Evolutionary conservation across 257 asterid species (phyloP).

Genomic region (Forsythia viridissima): DNA sequence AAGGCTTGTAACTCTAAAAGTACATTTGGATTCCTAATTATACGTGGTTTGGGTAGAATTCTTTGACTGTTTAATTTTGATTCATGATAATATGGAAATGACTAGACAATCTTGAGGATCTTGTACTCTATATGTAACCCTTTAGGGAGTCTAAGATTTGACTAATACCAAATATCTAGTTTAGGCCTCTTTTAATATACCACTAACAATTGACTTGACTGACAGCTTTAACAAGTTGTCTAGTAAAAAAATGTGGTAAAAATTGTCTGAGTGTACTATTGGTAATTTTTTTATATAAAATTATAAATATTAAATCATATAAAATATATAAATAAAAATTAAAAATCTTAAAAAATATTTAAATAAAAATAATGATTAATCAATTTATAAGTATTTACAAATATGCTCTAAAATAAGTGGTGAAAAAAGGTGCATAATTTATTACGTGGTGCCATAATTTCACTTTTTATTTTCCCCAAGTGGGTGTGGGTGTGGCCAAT

Average conservation of each 20-base stretch:
- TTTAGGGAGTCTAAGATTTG: background rate
- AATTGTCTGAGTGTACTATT: no score
- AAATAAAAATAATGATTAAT: no score
- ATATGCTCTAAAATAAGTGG: background rate
- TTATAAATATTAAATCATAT: no score
- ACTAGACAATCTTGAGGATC: background rate
- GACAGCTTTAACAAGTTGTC: background rate
- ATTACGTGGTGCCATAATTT: background rate
- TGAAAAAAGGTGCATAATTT: background rate
- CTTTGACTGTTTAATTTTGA: background rate
- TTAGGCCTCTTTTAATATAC: background rate
- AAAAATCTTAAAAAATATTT: no score
- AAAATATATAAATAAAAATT: no score
- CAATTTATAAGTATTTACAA: no score
- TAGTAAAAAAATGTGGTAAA: no score
- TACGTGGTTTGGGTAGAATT: background rate
- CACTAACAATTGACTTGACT: background rate
- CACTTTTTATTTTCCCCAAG: background rate
- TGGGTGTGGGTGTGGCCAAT: background rate
- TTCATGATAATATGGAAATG: background rate
- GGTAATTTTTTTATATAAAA: no score
- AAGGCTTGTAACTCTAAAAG: background rate
- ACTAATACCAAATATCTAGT: conserved; percentile 19
- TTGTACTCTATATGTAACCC: background rate
- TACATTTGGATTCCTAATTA: background rate